Base-by-base conservation (phyloP, 148 eudicot species). In the Fagopyrum tataricum region DNA sequence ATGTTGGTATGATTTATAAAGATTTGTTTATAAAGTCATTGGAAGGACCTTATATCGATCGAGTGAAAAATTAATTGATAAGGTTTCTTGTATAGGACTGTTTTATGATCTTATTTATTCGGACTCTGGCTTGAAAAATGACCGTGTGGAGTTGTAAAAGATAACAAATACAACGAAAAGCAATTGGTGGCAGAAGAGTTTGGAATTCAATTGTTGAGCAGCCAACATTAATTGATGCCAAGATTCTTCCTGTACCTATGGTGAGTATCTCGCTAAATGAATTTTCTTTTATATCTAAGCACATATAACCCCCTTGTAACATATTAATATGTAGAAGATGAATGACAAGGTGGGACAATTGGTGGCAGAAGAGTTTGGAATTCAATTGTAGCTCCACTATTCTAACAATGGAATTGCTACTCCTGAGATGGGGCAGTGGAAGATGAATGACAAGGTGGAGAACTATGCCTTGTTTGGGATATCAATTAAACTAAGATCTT, bases 391-490 rank as follows among this genome's bases (percentile, higher is more conserved):
- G 69, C 69, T 64, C 69, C 37, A 64, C 69, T 64, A 64, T 64
- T 64, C 43, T 64, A 39, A 37, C 69, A 64, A 31, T 37, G 41
- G 39, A 64, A 62, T 62, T 21, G 84, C 87, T 44, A 79, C 84
- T 23, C 98, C 98, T 9, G 74, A 72, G 4, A 87, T 88, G 15
- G 98, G 98, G 1, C 80, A 76, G n/a, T 93, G 98, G 98, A 93
- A 87, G 62, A 93, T 93, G 98, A 93, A 88, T 4, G 75, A 85
- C 11, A 87, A 87, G 90, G 98, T 93, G 46, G 59, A 14, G 15
- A 3, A n/a, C 43, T 43, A 4, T 64, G 43, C 41, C 4, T 64
- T 15, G 44, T 4, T 31, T 31, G 8, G 15, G 44, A 64, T 7
- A 2, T 26, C 41, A n/a, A 13, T 31, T 13, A 11, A 61, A 26